Conservation (phyloP, 2,329 filamentous ascomycete genomes). For the Calonectria leucothoes region DNA sequence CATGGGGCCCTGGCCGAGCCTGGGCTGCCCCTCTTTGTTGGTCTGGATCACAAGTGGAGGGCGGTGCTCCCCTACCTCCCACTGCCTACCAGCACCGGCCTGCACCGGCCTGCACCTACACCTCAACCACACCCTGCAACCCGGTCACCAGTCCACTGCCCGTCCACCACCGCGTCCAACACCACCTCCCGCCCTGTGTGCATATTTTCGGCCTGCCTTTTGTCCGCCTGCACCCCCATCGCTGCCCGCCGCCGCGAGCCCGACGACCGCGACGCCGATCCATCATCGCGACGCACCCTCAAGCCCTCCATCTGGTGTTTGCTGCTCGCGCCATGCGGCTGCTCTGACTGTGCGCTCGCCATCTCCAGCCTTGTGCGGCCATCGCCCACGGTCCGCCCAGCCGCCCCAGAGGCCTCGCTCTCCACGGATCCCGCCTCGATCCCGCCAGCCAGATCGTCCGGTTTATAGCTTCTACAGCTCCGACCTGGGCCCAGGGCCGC, state of each 20-base stretch:
- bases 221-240: neutral
- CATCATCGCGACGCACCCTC: neutral
- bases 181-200: constrained; percentile 9
- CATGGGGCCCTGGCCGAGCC: constrained; percentile 26
- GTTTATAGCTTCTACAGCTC: constrained; percentile 28
- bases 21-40: constrained; percentile 37
- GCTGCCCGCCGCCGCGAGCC: neutral
- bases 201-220: neutral
- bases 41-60: constrained; percentile 22
- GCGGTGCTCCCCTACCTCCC: constrained; percentile 7
- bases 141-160: neutral
- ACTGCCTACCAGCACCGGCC: neutral
- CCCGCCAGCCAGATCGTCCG: constrained; percentile 4
- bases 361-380: constrained; percentile 39
- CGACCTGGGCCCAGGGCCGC: constrained; percentile 33
- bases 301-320: constrained; percentile 16
- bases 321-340: constrained; percentile 39
- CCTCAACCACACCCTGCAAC: neutral
- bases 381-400: constrained; percentile 28
- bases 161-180: neutral
- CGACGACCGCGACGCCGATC: neutral
- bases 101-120: neutral
- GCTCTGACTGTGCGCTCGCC: constrained; percentile 41
- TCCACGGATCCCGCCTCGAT: constrained; percentile 5
- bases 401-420: constrained; percentile 29